These are phyloP conservation scores for Populus nigra DNA, from an alignment of 345 rosid genomes.

Conservation along the genomic window DNA sequence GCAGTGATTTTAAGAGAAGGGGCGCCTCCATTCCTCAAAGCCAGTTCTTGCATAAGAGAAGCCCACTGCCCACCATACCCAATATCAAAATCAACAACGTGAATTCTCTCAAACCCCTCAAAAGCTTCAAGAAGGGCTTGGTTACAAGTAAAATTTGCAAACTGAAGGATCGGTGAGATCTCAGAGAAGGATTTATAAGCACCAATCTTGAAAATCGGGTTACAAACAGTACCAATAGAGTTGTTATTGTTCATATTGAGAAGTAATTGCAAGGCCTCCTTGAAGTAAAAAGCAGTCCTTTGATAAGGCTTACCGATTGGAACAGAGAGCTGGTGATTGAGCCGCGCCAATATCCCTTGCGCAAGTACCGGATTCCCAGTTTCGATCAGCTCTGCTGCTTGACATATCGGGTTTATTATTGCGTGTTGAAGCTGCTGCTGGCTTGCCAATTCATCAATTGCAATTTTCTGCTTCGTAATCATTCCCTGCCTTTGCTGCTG, in stretches of 20 bases:
- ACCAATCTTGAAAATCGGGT: conserved; percentile 65
- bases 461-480: conserved; percentile 39
- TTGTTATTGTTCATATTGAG: conserved; percentile 31
- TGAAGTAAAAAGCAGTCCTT: conserved; percentile 75
- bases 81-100: conserved; percentile 81
- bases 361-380: conserved; percentile 73
- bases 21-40: conserved; percentile 44
- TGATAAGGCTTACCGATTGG: conserved; percentile 69
- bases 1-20: conserved; percentile 68
- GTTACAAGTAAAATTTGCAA: conserved; percentile 81
- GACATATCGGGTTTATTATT: conserved; percentile 66
- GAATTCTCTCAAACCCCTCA: conserved; percentile 57
- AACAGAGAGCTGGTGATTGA: conserved; percentile 95
- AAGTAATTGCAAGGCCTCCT: conserved; percentile 68
- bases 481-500: conserved; percentile 25
- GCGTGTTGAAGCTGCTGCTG: conserved; percentile 76
- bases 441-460: conserved; percentile 44
- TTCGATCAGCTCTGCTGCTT: conserved; percentile 88
- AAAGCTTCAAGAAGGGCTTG: conserved; percentile 76
- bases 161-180: conserved; percentile 77
- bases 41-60: conserved; percentile 89
- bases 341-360: conserved; percentile 99
- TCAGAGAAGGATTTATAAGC: conserved; percentile 88
- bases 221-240: conserved; percentile 27
- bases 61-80: conserved; percentile 96